phyloP scores from a whole-genome alignment of 352 stramenopile genomes.

The Pythium oligandrum region DNA sequence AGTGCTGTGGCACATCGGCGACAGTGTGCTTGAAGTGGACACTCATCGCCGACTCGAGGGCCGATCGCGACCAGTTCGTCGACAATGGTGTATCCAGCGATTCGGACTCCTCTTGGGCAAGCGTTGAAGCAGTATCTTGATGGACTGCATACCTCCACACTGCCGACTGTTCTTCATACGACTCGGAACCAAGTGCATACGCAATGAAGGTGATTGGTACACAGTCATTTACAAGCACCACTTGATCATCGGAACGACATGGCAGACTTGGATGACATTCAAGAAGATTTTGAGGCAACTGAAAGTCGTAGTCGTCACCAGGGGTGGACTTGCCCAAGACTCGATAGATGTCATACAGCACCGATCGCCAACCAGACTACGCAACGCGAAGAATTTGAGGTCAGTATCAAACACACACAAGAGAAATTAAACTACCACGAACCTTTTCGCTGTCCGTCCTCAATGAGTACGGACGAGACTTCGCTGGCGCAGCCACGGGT shows the following conservation, averaged over 20 bases:
- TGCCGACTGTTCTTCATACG: slow-evolving; percentile 76
- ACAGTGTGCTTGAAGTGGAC: slow-evolving; percentile 60
- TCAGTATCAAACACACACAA: too few relatives aligned
- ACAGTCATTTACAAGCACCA: slow-evolving; percentile 92
- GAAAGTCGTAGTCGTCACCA: slow-evolving; percentile 68
- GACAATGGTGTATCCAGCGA: slow-evolving; percentile 17
- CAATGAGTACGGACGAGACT: too few relatives aligned
- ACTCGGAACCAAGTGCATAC: slow-evolving; percentile 91
- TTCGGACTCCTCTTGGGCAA: slow-evolving; percentile 9
- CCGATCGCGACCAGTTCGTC: slow-evolving; percentile 65
- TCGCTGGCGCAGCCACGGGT: too few relatives aligned
- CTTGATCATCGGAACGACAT: slow-evolving; percentile 79
- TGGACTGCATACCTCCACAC: slow-evolving; percentile 63
- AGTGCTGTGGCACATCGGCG: slow-evolving; percentile 54
- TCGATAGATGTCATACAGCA: slow-evolving; percentile 65
- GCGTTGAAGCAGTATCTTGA: slow-evolving; percentile 23
- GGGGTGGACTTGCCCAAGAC: slow-evolving; percentile 52
- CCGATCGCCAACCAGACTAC: slow-evolving; percentile 47
- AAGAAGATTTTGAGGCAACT: slow-evolving; percentile 57
- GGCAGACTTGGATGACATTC: slow-evolving; percentile 87
- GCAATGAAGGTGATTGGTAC: slow-evolving; percentile 93
- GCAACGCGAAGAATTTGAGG: background rate
- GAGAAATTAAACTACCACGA: too few relatives aligned
- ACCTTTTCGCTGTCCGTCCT: too few relatives aligned
- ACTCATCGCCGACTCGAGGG: slow-evolving; percentile 46